phyloP scores from a whole-genome alignment of 75 land plant species.

The Pinus tabuliformis region DNA sequence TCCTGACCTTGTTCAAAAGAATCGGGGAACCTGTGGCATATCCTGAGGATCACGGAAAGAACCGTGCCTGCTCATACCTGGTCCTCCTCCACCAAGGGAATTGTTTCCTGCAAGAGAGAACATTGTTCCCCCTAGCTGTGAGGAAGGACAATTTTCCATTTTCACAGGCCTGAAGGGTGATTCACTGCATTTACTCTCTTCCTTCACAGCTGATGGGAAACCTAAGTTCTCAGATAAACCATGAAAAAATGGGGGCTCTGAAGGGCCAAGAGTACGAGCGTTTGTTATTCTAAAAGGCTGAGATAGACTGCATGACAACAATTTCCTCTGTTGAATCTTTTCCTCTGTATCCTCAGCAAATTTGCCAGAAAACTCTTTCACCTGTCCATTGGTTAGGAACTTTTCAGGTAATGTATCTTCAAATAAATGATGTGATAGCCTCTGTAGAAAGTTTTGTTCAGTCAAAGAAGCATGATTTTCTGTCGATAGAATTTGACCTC shows the following conservation, averaged over 20 bases:
- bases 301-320: neutral
- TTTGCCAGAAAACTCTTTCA: constrained; percentile 2
- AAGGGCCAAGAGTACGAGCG: neutral
- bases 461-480: neutral
- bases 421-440: constrained; percentile 5
- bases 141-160: constrained; percentile 4
- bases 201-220: neutral
- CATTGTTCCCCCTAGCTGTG: neutral
- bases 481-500: neutral
- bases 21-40: constrained; percentile 3
- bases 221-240: constrained; percentile 2
- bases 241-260: neutral
- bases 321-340: constrained; percentile 1
- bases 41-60: constrained; percentile 5
- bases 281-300: neutral
- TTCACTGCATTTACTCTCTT: neutral
- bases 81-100: constrained; percentile 2
- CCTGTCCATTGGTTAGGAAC: neutral
- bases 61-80: constrained; percentile 1
- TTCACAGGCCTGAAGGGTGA: constrained; percentile 6
- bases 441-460: constrained; percentile 7
- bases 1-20: constrained; percentile 1
- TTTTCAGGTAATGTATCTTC: constrained; percentile 1
- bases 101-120: constrained; percentile 1
- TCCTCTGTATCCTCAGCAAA: constrained; percentile 4